Evolutionary conservation across 371 early-diverging fungal species (phyloP).

Genomic region (Astathelohania contejeani): DNA sequence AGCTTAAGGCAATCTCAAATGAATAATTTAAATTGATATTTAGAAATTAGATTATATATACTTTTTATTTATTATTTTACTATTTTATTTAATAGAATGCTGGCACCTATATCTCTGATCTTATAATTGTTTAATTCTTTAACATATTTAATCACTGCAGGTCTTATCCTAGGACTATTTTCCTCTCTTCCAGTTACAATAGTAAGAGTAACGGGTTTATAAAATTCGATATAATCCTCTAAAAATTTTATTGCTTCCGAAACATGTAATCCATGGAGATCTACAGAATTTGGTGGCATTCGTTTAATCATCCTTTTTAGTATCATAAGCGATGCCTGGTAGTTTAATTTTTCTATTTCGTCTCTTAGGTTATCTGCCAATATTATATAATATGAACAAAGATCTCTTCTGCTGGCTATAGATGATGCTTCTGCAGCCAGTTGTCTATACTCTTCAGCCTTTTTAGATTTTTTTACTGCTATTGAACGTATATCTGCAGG

Average conservation of each 20-base stretch:
- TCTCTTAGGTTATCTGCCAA: neutral
- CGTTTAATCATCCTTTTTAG: constrained; percentile 6
- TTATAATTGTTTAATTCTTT: too few species aligned
- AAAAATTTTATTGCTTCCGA: constrained; percentile 13
- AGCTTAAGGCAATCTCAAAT: too few species aligned
- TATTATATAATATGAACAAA: neutral
- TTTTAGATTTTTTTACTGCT: neutral
- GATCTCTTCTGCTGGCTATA: neutral
- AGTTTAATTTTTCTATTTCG: constrained; percentile 3
- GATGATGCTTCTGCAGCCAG: neutral
- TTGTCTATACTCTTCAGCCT: neutral
- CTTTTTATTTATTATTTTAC: too few species aligned
- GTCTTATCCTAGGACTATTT: neutral
- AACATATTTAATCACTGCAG: constrained; percentile 8
- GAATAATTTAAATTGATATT: too few species aligned
- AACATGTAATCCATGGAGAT: constrained; percentile 10
- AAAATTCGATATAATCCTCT: constrained; percentile 9
- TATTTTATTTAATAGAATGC: too few species aligned
- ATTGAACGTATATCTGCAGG: neutral
- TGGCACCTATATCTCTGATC: too few species aligned
- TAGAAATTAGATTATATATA: too few species aligned
- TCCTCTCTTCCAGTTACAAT: constrained; percentile 7
- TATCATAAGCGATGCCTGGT: constrained; percentile 1
- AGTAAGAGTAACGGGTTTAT: constrained; percentile 2
- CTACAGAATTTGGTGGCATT: neutral